phyloP scores from a whole-genome alignment of 345 rosid genomes.

The Eucalyptus pauciflora region DNA sequence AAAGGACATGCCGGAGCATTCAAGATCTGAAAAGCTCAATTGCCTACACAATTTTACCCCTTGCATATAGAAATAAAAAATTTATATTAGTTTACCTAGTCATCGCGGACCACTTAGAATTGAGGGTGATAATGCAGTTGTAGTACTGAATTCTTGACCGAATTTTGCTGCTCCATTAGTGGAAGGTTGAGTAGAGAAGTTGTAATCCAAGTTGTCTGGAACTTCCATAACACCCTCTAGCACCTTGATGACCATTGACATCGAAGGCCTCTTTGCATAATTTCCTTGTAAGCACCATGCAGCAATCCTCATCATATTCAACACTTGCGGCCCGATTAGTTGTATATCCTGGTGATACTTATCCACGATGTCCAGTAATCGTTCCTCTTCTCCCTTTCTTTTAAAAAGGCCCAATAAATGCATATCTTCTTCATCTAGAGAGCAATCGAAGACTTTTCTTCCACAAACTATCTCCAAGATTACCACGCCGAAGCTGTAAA shows the following conservation, averaged over 20 bases:
- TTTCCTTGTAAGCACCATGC: constrained; percentile 17
- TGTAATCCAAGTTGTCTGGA: constrained; percentile 1
- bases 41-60: not conserved
- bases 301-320: not conserved
- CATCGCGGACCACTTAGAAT: not conserved
- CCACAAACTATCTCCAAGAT: constrained; percentile 8
- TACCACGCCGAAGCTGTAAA: constrained; percentile 18
- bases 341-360: no score
- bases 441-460: not conserved
- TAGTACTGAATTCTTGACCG: no score
- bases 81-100: not conserved
- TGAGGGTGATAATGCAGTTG: not conserved
- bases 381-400: not conserved
- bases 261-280: constrained; percentile 7
- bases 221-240: not conserved
- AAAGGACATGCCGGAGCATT: not conserved
- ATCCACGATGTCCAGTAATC: not conserved
- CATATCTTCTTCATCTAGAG: not conserved
- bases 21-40: not conserved
- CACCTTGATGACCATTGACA: constrained; percentile 1
- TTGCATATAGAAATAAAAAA: not conserved
- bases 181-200: not conserved
- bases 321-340: no score
- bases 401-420: not conserved
- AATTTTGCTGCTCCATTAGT: not conserved